Base-by-base conservation (phyloP, 441 rosid genomes). In the Pelargonium australe region DNA sequence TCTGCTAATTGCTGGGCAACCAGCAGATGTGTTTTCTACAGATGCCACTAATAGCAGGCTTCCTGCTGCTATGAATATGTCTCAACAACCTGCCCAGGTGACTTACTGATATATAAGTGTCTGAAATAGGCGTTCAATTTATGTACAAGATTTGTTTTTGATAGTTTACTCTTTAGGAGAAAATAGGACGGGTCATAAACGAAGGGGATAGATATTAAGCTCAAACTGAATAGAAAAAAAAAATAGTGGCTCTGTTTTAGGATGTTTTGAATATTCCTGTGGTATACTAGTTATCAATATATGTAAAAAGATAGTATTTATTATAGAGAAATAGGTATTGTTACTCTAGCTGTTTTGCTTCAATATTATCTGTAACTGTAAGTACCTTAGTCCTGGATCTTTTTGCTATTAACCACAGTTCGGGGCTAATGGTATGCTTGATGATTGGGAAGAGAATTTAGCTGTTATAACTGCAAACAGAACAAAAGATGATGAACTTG, bases 391-490 rank as follows among this genome's bases (percentile, higher is more conserved):
- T 31, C 5, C 14, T 7, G 14, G 25, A 25, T 66, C 65, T 20
- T 66, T 68, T 64, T 64, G 31, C 55, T 70, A 74, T 70, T 44
- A 70, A 65, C 62, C 76, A 16, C 87, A 95, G 97, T 28, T 78
- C 73, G 89, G 89, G 74, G 61, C 85, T 70, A 88, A 83, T 79
- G 78, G 87, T 81, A 92, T 95, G 97, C 98, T 95, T 70, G 91
- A 92, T 67, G 91, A 82, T 47, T 95, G 99, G 99, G 99, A 92
- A 77, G 96, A 95, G 77, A 95, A 95, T 81, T 86, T 95, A 83
- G 98, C 96, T 70, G 85, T 90, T 41, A 92, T 95, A 76, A 83
- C 98, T 78, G 99, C 97, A 70, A 95, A 95, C 80, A 87, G 99
- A 79, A 95, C 98, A 63, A 81, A 90, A 74, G 96, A 85, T 80